Base-by-base conservation (phyloP, 805 yeast species). In the Hanseniaspora vineae region DNA sequence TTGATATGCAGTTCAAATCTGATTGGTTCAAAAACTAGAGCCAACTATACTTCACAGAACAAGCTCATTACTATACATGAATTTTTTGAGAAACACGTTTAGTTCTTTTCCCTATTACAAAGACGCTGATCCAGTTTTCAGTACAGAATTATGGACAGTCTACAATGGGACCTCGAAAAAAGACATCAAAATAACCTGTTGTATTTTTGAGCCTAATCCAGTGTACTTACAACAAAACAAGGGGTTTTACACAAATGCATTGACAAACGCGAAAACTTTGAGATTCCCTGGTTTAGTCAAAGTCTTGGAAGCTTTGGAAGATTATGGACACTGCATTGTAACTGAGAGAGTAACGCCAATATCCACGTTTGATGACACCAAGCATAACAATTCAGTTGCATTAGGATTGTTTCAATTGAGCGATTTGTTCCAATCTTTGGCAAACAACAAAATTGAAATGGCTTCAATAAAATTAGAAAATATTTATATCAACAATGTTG, bases 401-500 rank as follows among this genome's bases (percentile, higher is more conserved):
- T 46, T 61, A 18, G 66, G 65, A 14, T 40, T 61, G 1, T 52
- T 46, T 35, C 62, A 62, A 48, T 14, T 60, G 17, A 46, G 56
- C 31, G 54, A 52, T 31, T 56, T 61, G n/a, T 42, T 61, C 29
- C 52, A 56, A 18, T 51, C 60, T 35, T 39, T 66, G 31, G 54
- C 56, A 42, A 54, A 35, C 58, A 39, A 39, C 23, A 39, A 39
- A 14, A 17, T 39, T 17, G 42, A 39, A 18, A n/a, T 39, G 13
- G 10, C 19, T 18, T 4, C 23, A 39, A 6, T 39, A 6, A 18
- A 39, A 68, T 6, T 66, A 17, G 68, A 74, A 39, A 75, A 84
- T 1, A 72, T 89, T 1, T 88, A 67, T 59, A 78, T 85, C 14
- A 81, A 76, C 47, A 73, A 70, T 31, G 58, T 69, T 14, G 95